Base-by-base conservation (phyloP, 345 rosid species). In the Viola odorata region DNA sequence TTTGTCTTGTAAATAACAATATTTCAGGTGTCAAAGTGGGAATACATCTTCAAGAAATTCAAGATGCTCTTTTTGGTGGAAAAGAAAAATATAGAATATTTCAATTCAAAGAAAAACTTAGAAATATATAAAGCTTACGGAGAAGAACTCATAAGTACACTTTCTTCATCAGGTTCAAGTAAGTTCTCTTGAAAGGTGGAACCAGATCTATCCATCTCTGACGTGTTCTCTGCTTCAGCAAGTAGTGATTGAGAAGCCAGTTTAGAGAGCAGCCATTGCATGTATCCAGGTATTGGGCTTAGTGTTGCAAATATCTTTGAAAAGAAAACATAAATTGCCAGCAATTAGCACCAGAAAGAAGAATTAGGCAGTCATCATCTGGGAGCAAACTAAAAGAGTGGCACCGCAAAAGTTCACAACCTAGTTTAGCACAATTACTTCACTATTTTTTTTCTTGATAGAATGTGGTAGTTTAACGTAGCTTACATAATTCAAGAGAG, bases 251-350 rank as follows among this genome's bases (percentile, higher is more conserved):
- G 99, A 61, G 97, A 83, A 61, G 86, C 85, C 83, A 94, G 67
- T 78, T 90, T 94, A 4, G 97, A 80, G 9, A 85, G 67, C 50
- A 94, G 79, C 97, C 99, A 90, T 59, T 77, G 88, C 87, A 88
- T 84, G 70, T 69, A 94, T 52, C 96, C 99, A 44, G 92, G 96
- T 61, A 94, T 86, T 61, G 97, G 97, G 69, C 97, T 94, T 54
- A 90, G 83, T 7, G 99, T 94, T 51, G 89, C 97, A 83, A 90
- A 94, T 63, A 69, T 85, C 99, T 94, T 41, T 38, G 45, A 12
- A 68, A 41, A 50, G 57, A 11, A 71, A 65, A 52, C 49, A 58
- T 52, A 45, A 61, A 36, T 32, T 56, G 63, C 56, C 53, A 66
- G 55, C 13, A 44, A 63, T 55, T 41, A 44, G 44, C 11, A 17